Percentiles rank a stretch among this genome's conserved stretches.
phyloP scores from a whole-genome alignment of 768 basidiomycete species.

The Trametes sanguinea region DNA sequence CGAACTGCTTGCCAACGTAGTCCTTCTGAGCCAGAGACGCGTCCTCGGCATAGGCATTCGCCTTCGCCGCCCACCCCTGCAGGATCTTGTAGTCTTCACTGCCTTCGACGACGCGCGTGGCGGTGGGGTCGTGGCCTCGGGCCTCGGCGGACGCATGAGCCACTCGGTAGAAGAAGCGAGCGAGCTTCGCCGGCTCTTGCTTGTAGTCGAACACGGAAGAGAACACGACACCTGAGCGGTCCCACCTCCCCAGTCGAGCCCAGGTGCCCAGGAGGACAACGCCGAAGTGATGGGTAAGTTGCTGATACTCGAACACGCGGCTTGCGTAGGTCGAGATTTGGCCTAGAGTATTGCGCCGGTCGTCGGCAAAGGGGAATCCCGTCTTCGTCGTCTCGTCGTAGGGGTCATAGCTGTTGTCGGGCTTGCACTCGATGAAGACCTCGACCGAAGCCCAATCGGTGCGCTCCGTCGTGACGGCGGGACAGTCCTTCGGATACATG shows the following conservation, averaged over 20 bases:
- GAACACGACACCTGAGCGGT: background rate
- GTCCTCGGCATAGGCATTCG: too few species aligned
- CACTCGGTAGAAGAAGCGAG: constrained; percentile 4
- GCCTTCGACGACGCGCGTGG: background rate
- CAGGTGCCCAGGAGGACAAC: background rate
- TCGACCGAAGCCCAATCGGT: background rate
- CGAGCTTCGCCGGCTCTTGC: background rate
- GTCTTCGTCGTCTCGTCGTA: background rate
- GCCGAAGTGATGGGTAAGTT: constrained; percentile 2
- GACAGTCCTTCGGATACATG: background rate
- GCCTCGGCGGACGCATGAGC: background rate
- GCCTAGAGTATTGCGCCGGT: background rate
- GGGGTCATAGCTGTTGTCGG: background rate
- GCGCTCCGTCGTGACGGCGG: background rate
- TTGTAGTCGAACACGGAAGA: constrained; percentile 8
- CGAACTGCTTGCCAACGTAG: background rate
- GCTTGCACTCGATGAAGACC: background rate
- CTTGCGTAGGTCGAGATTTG: background rate
- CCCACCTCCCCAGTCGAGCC: background rate
- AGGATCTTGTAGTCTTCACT: background rate
- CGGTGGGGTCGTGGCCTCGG: constrained; percentile 1
- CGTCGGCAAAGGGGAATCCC: background rate
- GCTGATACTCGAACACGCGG: constrained; percentile 3
- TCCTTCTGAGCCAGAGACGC: background rate
- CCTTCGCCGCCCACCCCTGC: background rate